These are phyloP conservation scores for Vanderwaltozyma yarrowii DNA, from an alignment of 805 yeast species.

Conservation along the genomic window DNA sequence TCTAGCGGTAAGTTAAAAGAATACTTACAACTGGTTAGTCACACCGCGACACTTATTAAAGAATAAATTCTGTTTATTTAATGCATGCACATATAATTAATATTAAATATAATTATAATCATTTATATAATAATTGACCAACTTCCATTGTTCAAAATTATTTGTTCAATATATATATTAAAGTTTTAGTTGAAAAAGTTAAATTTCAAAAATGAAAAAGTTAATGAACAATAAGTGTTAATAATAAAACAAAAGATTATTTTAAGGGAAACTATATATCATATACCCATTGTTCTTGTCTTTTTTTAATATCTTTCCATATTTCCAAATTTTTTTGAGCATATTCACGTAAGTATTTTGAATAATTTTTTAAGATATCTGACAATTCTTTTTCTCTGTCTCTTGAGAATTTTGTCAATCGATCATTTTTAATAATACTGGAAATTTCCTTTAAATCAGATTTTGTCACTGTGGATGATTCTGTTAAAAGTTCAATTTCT, in stretches of 20 bases:
- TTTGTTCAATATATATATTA: too few relatives aligned
- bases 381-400: conserved; percentile 19
- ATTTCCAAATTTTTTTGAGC: conserved; percentile 22
- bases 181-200: too few relatives aligned
- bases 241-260: too few relatives aligned
- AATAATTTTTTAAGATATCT: conserved; percentile 16
- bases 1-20: conserved; percentile 45
- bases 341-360: conserved; percentile 22
- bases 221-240: too few relatives aligned
- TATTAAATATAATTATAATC: too few relatives aligned
- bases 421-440: conserved; percentile 22
- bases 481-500: conserved; percentile 19
- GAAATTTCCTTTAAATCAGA: conserved; percentile 25
- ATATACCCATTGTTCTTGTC: neutral
- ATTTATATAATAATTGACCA: too few relatives aligned
- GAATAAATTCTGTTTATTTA: neutral
- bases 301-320: conserved; percentile 20
- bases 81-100: too few relatives aligned
- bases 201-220: too few relatives aligned
- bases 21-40: conserved; percentile 43
- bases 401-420: conserved; percentile 23
- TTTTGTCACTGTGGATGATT: conserved; percentile 19
- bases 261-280: too few relatives aligned
- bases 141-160: too few relatives aligned
- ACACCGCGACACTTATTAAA: conserved; percentile 37